A percentile compares a stretch with the other conserved stretches of the same genome.
Evolutionary conservation across 805 yeast species (phyloP).

Genomic region (Barnettozyma sp.): DNA sequence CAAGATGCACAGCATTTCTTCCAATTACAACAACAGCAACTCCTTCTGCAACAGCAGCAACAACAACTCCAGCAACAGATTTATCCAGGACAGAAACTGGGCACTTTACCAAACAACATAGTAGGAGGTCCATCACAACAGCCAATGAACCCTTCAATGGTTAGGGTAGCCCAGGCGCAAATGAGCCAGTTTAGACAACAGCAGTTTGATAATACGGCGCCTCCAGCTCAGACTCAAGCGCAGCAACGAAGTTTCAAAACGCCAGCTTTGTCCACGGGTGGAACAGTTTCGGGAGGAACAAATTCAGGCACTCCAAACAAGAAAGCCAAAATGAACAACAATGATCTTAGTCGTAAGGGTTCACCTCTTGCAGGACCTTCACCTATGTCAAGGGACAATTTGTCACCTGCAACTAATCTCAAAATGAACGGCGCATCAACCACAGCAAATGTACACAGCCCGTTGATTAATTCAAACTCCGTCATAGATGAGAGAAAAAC

Average conservation of each 20-base stretch:
- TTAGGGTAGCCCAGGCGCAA: constrained; percentile 36
- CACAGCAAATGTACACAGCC: constrained; percentile 24
- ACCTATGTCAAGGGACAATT: constrained; percentile 6
- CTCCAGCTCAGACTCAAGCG: constrained; percentile 12
- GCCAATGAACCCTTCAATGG: constrained; percentile 21
- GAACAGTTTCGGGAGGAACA: constrained; percentile 1
- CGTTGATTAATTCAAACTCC: constrained; percentile 13
- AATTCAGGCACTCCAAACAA: constrained; percentile 17
- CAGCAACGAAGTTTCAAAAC: constrained; percentile 13
- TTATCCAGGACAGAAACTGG: constrained; percentile 20
- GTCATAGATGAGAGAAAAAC: constrained; percentile 8
- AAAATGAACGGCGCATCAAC: constrained; percentile 11
- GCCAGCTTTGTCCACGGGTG: constrained; percentile 2
- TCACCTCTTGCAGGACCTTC: constrained; percentile 12
- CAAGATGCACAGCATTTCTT: constrained; percentile 11
- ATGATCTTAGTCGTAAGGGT: constrained; percentile 8
- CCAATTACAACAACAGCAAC: constrained; percentile 23
- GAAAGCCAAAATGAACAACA: constrained; percentile 19
- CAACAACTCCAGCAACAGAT: constrained; percentile 25
- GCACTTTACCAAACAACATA: constrained; percentile 4
- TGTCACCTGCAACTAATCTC: constrained; percentile 8
- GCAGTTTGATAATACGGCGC: constrained; percentile 10
- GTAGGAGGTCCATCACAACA: not conserved
- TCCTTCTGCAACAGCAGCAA: constrained; percentile 15
- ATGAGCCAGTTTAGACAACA: constrained; percentile 46